phyloP scores from a whole-genome alignment of 495 filamentous ascomycete species.

The Penicillium silybi region DNA sequence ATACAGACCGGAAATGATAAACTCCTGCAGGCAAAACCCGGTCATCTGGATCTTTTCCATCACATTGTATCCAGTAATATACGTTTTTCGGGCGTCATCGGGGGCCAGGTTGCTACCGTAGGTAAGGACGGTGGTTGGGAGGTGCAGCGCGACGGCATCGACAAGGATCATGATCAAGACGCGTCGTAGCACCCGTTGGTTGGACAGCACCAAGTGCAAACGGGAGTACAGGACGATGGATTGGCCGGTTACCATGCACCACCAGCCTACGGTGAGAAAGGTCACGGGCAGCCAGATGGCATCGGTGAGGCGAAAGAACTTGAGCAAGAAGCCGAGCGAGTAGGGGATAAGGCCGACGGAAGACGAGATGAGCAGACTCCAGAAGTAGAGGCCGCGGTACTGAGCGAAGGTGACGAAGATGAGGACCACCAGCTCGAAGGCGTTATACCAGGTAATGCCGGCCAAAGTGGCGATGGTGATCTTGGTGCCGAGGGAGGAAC shows the following conservation, averaged over 20 bases:
- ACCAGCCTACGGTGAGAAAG: constrained; percentile 56
- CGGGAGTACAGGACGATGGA: constrained; percentile 65
- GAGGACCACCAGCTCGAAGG: constrained; percentile 51
- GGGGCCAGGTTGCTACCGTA: constrained; percentile 50
- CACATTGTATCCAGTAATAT: constrained; percentile 46
- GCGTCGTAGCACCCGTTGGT: constrained; percentile 44
- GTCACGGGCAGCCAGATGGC: constrained; percentile 39
- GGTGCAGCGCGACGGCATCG: constrained; percentile 51
- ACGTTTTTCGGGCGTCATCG: constrained; percentile 1
- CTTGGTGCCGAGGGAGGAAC: constrained; percentile 30
- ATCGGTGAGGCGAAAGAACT: constrained; percentile 51
- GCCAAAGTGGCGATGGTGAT: constrained; percentile 53
- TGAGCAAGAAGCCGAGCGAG: constrained; percentile 57
- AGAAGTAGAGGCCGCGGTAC: constrained; percentile 55
- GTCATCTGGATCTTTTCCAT: constrained; percentile 66
- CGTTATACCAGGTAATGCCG: constrained; percentile 53
- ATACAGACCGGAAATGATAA: constrained; percentile 57
- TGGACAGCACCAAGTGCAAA: constrained; percentile 56
- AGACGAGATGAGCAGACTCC: constrained; percentile 49
- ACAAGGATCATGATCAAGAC: constrained; percentile 58
- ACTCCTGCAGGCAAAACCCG: constrained; percentile 59
- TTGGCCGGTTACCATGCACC: constrained; percentile 61
- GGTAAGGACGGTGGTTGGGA: constrained; percentile 54
- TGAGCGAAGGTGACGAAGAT: constrained; percentile 53
- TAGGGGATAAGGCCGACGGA: constrained; percentile 55